Evolutionary conservation across 2,329 filamentous ascomycete species (phyloP).

Genomic region (Colletotrichum lupini): DNA sequence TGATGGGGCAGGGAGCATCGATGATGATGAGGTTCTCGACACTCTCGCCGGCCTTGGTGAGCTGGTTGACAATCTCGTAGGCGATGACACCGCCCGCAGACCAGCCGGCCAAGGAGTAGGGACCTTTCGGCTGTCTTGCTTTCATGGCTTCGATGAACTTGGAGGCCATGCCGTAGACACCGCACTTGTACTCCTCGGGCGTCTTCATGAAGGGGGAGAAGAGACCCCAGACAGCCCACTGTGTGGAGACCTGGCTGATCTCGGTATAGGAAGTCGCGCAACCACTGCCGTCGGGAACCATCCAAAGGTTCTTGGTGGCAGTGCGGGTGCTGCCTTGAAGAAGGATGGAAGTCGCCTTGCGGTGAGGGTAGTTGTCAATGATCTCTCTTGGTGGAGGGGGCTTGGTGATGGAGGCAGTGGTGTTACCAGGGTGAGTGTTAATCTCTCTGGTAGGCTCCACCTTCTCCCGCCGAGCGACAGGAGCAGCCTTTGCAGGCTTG

Average conservation of each 20-base stretch:
- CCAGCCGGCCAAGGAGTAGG: constrained; percentile 78
- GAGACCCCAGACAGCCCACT: constrained; percentile 62
- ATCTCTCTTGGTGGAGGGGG: constrained; percentile 49
- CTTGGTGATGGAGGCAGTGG: constrained; percentile 62
- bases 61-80: constrained; percentile 72
- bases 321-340: constrained; percentile 60
- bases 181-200: constrained; percentile 66
- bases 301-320: constrained; percentile 60
- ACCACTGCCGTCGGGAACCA: constrained; percentile 66
- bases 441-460: constrained; percentile 40
- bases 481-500: constrained; percentile 43
- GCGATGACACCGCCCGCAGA: constrained; percentile 81
- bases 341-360: constrained; percentile 59
- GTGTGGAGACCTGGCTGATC: constrained; percentile 62
- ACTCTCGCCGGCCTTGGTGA: constrained; percentile 65
- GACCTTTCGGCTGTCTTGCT: constrained; percentile 74
- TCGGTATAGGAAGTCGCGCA: constrained; percentile 76
- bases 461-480: constrained; percentile 32
- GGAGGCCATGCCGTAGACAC: constrained; percentile 65
- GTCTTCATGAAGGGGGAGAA: constrained; percentile 74
- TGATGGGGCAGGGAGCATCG: constrained; percentile 74
- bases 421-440: constrained; percentile 44
- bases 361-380: constrained; percentile 58
- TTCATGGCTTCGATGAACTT: constrained; percentile 69
- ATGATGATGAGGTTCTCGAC: constrained; percentile 73